A percentile compares a stretch with the other conserved stretches of the same genome.
Conservation (phyloP, 2,329 filamentous ascomycete genomes). For the Colletotrichum simmondsii region DNA sequence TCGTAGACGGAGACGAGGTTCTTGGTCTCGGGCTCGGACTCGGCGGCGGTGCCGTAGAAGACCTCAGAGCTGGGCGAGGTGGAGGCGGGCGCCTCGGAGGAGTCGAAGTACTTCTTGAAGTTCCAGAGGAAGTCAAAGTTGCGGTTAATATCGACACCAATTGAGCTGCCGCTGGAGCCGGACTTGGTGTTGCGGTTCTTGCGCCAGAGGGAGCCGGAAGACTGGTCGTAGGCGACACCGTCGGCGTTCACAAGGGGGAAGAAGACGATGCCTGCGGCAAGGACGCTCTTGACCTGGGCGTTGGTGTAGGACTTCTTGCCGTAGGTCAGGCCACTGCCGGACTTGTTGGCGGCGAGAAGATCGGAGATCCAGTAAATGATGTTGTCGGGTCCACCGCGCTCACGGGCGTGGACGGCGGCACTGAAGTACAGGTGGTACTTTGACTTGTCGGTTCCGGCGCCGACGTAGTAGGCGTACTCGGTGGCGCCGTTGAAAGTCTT, state of each 20-base stretch:
- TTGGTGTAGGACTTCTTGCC: slow-evolving; percentile 62
- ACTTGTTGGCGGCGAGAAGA: slow-evolving; percentile 62
- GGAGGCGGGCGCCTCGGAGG: slow-evolving; percentile 46
- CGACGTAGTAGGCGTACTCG: slow-evolving; percentile 40
- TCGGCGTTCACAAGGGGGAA: slow-evolving; percentile 66
- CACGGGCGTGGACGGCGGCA: slow-evolving; percentile 66
- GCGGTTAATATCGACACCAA: slow-evolving; percentile 65
- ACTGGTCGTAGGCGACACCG: slow-evolving; percentile 63
- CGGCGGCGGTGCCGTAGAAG: slow-evolving; percentile 57
- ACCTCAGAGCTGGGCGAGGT: slow-evolving; percentile 50
- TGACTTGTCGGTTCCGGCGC: slow-evolving; percentile 34
- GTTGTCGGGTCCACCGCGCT: slow-evolving; percentile 66
- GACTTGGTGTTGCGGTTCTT: slow-evolving; percentile 61
- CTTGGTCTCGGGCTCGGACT: slow-evolving; percentile 61
- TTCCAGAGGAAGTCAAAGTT: slow-evolving; percentile 71
- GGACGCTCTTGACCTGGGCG: slow-evolving; percentile 60
- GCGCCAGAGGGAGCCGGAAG: slow-evolving; percentile 62
- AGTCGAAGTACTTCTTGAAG: slow-evolving; percentile 55
- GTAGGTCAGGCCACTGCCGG: slow-evolving; percentile 60
- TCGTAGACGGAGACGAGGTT: slow-evolving; percentile 60
- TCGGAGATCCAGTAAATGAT: slow-evolving; percentile 69
- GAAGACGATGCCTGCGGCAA: slow-evolving; percentile 64
- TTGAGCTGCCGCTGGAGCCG: slow-evolving; percentile 32
- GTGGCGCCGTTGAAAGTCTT: slow-evolving; percentile 51
- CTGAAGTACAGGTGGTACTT: slow-evolving; percentile 62